Percentiles rank a stretch among this genome's conserved stretches.
Evolutionary conservation across 148 eudicot species (phyloP).

Genomic region (Tetragonia tetragonoides): DNA sequence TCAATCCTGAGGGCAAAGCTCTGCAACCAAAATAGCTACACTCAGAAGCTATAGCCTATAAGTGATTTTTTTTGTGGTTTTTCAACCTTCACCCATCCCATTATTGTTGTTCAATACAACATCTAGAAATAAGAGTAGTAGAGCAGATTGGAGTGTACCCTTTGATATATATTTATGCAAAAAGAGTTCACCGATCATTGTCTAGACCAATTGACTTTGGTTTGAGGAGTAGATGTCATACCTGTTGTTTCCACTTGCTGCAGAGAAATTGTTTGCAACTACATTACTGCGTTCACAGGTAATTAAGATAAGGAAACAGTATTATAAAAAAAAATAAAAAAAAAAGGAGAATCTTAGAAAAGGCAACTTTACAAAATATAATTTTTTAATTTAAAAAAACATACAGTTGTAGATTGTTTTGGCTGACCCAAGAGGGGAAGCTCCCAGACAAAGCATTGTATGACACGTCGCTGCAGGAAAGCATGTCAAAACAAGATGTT

Average conservation of each 20-base stretch:
- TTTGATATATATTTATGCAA: neutral
- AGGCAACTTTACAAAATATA: neutral
- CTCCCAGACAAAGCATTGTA: constrained; percentile 76
- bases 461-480: constrained; percentile 77
- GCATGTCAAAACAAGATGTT: constrained; percentile 11
- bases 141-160: neutral
- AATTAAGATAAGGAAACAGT: neutral
- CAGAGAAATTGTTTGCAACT: constrained; percentile 76
- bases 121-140: neutral
- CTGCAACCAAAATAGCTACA: constrained; percentile 22
- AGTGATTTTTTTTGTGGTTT: neutral
- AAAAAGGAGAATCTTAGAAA: neutral
- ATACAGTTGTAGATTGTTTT: constrained; percentile 57
- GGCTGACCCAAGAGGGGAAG: constrained; percentile 72
- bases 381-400: constrained; percentile 13
- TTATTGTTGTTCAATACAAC: neutral
- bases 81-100: neutral
- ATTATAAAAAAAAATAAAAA: neutral
- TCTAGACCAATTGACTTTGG: neutral
- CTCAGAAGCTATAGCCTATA: constrained; percentile 4
- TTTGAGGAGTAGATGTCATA: constrained; percentile 23
- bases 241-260: constrained; percentile 56
- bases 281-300: constrained; percentile 58
- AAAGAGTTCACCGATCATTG: neutral
- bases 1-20: constrained; percentile 32